A percentile compares a stretch with the other conserved stretches of the same genome.
Evolutionary conservation across 805 yeast species (phyloP).

Genomic region (Candida pini): DNA sequence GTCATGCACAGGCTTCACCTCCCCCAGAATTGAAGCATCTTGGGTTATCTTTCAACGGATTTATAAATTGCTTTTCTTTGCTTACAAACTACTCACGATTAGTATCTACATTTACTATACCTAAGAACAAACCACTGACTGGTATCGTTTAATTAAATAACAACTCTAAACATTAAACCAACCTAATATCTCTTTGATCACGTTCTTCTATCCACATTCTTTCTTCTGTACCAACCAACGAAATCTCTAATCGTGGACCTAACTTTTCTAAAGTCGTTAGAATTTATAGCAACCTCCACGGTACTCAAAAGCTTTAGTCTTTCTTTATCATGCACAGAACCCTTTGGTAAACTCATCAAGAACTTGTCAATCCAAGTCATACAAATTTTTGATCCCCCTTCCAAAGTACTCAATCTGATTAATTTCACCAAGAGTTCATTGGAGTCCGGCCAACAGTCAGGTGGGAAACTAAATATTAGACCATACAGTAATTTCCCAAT

Average conservation of each 20-base stretch:
- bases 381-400: slow-evolving; percentile 34
- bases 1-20: too few relatives aligned
- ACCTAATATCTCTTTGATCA: not conserved
- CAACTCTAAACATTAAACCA: too few relatives aligned
- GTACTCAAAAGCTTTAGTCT: slow-evolving; percentile 54
- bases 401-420: slow-evolving; percentile 47
- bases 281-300: slow-evolving; percentile 53
- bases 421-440: slow-evolving; percentile 66
- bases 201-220: slow-evolving; percentile 45
- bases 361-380: slow-evolving; percentile 59
- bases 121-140: too few relatives aligned
- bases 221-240: slow-evolving; percentile 75
- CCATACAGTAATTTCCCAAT: slow-evolving; percentile 54
- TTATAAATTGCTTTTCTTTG: too few relatives aligned
- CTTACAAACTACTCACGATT: too few relatives aligned
- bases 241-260: slow-evolving; percentile 71
- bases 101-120: too few relatives aligned
- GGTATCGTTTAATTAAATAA: too few relatives aligned
- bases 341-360: slow-evolving; percentile 50
- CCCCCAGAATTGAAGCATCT: too few relatives aligned
- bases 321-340: slow-evolving; percentile 63
- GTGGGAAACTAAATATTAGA: slow-evolving; percentile 63
- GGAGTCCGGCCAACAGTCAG: slow-evolving; percentile 66
- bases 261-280: slow-evolving; percentile 68
- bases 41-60: too few relatives aligned